Conservation (phyloP, 441 rosid species). For the Viola pubescens region DNA sequence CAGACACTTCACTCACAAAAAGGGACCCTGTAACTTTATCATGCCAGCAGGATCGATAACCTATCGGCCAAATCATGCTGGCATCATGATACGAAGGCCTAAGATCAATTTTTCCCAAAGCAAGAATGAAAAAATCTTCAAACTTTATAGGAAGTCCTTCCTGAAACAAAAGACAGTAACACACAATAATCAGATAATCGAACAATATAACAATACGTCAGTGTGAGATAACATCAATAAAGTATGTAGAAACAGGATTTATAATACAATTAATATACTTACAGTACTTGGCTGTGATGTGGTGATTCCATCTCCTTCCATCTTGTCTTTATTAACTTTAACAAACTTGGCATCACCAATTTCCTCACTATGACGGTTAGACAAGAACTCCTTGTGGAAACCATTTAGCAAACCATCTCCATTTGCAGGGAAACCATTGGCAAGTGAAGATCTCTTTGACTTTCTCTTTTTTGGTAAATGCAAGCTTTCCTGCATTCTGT, state of each 20-base stretch:
- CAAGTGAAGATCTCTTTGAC: constrained; percentile 32
- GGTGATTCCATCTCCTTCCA: constrained; percentile 31
- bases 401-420: constrained; percentile 38
- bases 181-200: constrained; percentile 19
- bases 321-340: constrained; percentile 35
- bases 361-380: constrained; percentile 33
- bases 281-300: constrained; percentile 43
- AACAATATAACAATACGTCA: constrained; percentile 7
- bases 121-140: constrained; percentile 85
- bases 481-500: constrained; percentile 41
- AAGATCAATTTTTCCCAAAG: constrained; percentile 74
- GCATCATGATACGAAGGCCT: constrained; percentile 78
- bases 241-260: neutral
- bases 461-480: constrained; percentile 54
- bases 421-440: constrained; percentile 49
- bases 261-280: constrained; percentile 26
- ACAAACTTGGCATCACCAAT: constrained; percentile 28
- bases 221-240: neutral
- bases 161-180: constrained; percentile 42
- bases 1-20: constrained; percentile 71
- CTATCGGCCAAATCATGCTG: constrained; percentile 66
- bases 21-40: constrained; percentile 89
- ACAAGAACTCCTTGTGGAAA: constrained; percentile 32
- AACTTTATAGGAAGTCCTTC: constrained; percentile 78
- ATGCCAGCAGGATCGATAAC: constrained; percentile 96